These are phyloP conservation scores for Erysimum cheiri DNA, from an alignment of 441 rosid genomes.

Conservation along the genomic window DNA sequence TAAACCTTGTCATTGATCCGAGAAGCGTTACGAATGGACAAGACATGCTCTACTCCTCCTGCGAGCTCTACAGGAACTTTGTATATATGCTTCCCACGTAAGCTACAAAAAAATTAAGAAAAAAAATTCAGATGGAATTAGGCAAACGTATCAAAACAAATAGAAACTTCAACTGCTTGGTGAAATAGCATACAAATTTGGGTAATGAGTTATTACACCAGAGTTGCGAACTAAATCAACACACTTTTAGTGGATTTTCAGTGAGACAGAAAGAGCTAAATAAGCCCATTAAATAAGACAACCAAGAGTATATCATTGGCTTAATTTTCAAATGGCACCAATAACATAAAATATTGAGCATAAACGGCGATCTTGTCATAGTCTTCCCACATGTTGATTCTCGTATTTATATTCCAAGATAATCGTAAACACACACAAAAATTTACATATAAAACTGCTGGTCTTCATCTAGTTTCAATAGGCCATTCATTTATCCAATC, in stretches of 20 bases:
- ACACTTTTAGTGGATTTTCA: conserved; percentile 24
- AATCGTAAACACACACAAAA: conserved; percentile 16
- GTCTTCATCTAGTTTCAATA: conserved; percentile 24
- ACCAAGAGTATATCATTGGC: not conserved
- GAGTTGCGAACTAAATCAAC: conserved; percentile 8
- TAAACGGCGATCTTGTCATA: conserved; percentile 19
- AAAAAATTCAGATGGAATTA: conserved; percentile 7
- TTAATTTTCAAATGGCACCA: conserved; percentile 17
- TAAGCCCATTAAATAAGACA: conserved; percentile 19
- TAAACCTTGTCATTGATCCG: conserved; percentile 67
- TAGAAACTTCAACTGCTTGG: conserved; percentile 23
- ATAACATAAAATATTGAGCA: conserved; percentile 29
- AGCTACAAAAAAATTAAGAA: conserved; percentile 47
- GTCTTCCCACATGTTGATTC: conserved; percentile 3
- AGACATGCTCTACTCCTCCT: conserved; percentile 75
- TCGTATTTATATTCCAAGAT: conserved; percentile 24
- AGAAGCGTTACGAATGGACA: conserved; percentile 78
- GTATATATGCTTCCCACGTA: conserved; percentile 85
- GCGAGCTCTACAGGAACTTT: conserved; percentile 76
- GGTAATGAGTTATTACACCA: conserved; percentile 13
- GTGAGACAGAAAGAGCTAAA: conserved; percentile 22
- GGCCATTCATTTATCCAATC: conserved; percentile 31
- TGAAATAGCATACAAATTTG: conserved; percentile 26
- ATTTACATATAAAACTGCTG: conserved; percentile 11
- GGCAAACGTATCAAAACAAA: conserved; percentile 25